These are phyloP conservation scores for Penicillium italicum DNA, from an alignment of 2,329 filamentous ascomycete genomes.

Conservation along the genomic window DNA sequence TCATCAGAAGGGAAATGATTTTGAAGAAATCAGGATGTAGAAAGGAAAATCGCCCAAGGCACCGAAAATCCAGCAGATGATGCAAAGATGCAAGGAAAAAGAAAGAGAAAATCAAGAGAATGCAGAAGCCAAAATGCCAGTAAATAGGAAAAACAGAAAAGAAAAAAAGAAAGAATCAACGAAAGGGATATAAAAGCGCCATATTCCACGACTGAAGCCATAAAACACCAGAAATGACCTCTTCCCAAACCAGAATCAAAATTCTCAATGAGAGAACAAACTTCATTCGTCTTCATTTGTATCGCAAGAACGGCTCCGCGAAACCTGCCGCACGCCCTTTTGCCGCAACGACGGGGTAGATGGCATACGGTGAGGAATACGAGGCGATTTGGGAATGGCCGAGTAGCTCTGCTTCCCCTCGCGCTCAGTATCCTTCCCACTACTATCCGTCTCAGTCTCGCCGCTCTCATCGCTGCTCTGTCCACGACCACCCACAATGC, in stretches of 20 bases:
- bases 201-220: background rate
- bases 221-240: background rate
- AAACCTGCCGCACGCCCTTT: slow-evolving; percentile 22
- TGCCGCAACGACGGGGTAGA: slow-evolving; percentile 36
- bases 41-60: slow-evolving; percentile 1
- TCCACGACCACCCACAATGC: slow-evolving; percentile 31
- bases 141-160: background rate
- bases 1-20: slow-evolving; percentile 25
- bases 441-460: slow-evolving; percentile 40
- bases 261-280: background rate
- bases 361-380: slow-evolving; percentile 32
- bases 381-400: slow-evolving; percentile 24
- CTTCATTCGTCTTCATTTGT: slow-evolving; percentile 24
- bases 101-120: slow-evolving; percentile 8
- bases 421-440: slow-evolving; percentile 36
- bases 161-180: background rate
- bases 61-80: slow-evolving; percentile 2
- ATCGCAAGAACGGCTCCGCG: slow-evolving; percentile 36
- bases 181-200: background rate
- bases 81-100: slow-evolving; percentile 10
- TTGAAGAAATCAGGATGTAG: slow-evolving; percentile 7
- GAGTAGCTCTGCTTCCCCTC: slow-evolving; percentile 26
- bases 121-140: slow-evolving; percentile 1
- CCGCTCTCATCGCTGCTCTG: slow-evolving; percentile 29
- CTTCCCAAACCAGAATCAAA: background rate